phyloP scores from a whole-genome alignment of 2,329 filamentous ascomycete genomes.

The Podosphaera aphanis region DNA sequence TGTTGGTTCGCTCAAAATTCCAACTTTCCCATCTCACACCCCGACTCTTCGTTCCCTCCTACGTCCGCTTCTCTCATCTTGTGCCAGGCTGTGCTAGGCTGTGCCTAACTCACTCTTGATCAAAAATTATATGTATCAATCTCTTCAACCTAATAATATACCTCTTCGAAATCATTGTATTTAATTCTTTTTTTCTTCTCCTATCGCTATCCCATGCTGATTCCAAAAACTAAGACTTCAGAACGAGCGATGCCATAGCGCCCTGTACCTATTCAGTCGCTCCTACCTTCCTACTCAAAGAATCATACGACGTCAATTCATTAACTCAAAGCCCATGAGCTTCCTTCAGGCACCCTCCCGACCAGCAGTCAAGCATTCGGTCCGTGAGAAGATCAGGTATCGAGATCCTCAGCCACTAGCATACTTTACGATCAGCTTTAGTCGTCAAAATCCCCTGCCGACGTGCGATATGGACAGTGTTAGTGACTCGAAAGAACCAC shows the following conservation, averaged over 20 bases:
- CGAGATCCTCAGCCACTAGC: not conserved
- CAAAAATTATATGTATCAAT: no score
- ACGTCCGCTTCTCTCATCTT: no score
- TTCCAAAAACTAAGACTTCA: no score
- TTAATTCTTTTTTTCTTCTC: no score
- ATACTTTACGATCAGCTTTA: not conserved
- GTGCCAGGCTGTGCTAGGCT: no score
- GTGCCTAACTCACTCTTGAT: no score
- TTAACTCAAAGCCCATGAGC: not conserved
- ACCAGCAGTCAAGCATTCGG: not conserved
- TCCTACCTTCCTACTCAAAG: not conserved
- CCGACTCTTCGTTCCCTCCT: no score
- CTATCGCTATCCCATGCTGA: no score
- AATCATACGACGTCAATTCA: not conserved
- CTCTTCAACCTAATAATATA: no score
- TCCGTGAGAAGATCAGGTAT: not conserved
- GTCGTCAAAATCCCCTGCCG: not conserved
- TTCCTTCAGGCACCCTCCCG: not conserved
- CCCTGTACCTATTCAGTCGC: not conserved
- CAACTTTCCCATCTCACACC: no score
- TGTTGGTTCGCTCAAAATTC: no score
- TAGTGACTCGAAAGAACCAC: conserved; percentile 8
- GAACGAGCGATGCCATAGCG: not conserved
- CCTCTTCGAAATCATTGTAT: no score
- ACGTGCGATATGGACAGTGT: conserved; percentile 11